phyloP scores from a whole-genome alignment of 176 grass and related monocot genomes.

The Dactylis glomerata region DNA sequence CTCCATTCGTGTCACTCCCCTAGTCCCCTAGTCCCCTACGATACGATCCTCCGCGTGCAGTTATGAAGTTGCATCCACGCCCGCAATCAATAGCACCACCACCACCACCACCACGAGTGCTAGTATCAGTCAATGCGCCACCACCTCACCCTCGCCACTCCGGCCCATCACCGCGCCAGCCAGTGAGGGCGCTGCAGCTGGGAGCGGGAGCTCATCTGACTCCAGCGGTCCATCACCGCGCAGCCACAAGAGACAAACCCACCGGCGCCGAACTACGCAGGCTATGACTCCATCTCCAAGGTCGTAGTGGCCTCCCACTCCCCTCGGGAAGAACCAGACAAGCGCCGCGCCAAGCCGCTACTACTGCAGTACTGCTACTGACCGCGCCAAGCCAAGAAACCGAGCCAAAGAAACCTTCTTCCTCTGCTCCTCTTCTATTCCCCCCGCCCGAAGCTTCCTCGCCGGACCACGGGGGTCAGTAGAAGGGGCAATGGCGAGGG shows the following conservation, averaged over 20 bases:
- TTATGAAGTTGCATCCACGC: not conserved
- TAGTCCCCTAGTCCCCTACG: too few species aligned
- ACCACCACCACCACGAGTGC: not conserved
- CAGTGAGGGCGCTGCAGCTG: not conserved
- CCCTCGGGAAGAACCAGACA: conserved; percentile 1
- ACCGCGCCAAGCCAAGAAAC: not conserved
- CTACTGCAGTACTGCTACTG: not conserved
- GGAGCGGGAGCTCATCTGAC: not conserved
- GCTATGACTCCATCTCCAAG: not conserved
- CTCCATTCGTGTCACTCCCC: not conserved
- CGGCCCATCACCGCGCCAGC: not conserved
- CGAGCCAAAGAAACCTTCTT: not conserved
- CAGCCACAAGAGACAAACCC: not conserved
- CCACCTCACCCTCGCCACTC: not conserved
- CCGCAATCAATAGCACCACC: conserved; percentile 1
- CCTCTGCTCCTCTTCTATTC: not conserved
- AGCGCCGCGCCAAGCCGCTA: conserved; percentile 18
- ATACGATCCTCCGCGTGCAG: not conserved
- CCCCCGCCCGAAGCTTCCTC: not conserved
- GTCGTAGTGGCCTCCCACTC: not conserved
- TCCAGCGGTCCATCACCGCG: not conserved
- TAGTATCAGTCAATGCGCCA: conserved; percentile 28
- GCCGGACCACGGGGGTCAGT: conserved; percentile 1
- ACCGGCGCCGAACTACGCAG: not conserved
- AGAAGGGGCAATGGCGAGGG: not conserved